Evolutionary conservation across 805 yeast genomes (phyloP).

Genomic region (Pichia manshurica): DNA sequence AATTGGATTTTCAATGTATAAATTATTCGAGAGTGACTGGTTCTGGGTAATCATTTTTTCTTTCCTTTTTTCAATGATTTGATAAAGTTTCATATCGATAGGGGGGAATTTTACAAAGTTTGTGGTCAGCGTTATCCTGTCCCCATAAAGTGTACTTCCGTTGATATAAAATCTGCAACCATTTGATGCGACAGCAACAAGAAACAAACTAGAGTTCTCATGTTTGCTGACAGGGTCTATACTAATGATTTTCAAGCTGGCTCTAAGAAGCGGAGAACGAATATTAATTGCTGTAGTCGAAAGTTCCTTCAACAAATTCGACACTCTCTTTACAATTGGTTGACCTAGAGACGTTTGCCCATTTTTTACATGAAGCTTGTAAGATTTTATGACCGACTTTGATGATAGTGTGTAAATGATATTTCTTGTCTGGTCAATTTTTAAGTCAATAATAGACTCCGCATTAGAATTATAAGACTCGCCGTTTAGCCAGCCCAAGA

Average conservation of each 20-base stretch:
- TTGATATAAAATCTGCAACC: slow-evolving; percentile 76
- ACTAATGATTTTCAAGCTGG: slow-evolving; percentile 54
- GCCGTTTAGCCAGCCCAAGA: slow-evolving; percentile 23
- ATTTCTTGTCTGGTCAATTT: slow-evolving; percentile 71
- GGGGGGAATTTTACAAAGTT: slow-evolving; percentile 43
- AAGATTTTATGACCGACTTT: slow-evolving; percentile 74
- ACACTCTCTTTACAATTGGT: slow-evolving; percentile 35
- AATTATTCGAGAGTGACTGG: slow-evolving; percentile 10
- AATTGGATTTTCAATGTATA: background rate
- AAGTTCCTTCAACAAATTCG: slow-evolving; percentile 42
- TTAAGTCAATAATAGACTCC: slow-evolving; percentile 59
- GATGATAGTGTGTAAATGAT: slow-evolving; percentile 78
- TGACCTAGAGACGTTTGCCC: slow-evolving; percentile 29
- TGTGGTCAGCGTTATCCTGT: slow-evolving; percentile 32
- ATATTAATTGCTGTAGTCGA: slow-evolving; percentile 38
- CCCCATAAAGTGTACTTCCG: slow-evolving; percentile 37
- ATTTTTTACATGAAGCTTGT: slow-evolving; percentile 45
- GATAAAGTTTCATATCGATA: slow-evolving; percentile 28
- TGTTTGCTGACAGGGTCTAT: slow-evolving; percentile 53
- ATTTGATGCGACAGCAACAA: slow-evolving; percentile 72
- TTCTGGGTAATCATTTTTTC: slow-evolving; percentile 36
- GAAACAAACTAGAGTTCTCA: slow-evolving; percentile 64
- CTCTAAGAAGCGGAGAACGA: slow-evolving; percentile 43
- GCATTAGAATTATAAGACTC: slow-evolving; percentile 16
- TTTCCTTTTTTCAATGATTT: slow-evolving; percentile 30